Base-by-base conservation (phyloP, 805 yeast genomes). In the Pichia cephalocereana region DNA sequence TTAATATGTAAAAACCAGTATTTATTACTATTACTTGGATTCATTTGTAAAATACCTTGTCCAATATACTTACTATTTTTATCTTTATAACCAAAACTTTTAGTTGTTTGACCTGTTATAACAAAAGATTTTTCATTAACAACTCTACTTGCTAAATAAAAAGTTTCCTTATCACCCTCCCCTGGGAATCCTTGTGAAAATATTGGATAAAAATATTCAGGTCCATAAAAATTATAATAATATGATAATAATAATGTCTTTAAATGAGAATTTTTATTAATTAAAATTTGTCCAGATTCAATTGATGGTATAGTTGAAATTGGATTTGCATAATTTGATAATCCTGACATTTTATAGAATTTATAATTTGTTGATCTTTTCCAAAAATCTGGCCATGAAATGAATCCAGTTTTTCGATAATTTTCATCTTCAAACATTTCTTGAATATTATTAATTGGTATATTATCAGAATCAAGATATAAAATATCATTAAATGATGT, bases 141-240 rank as follows among this genome's bases (percentile, higher is more conserved):
- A 9, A 57, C 80, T 46, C 72, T 70, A 4, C 89, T 86, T 1
- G 87, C 89, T 10, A 83, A 78, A 38, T 79, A 74, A 54, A 82
- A 83, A 0, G 91, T 82, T 58, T 84, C 91, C 59, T 84, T 84
- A 58, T 84, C 91, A 45, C 91, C 90, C 67, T 83, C 85, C 28
- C 91, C 91, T 1, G 87, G 80, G 27, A 79, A 70, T 5, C 87
- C 87, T 58, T 83, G 90, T 0, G 86, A 76, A 53, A 84, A 69
- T 49, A 84, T 63, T 11, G 82, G 83, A 56, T 83, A 84, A 61
- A 78, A 84, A 65, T 74, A 79, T 9, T 70, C 63, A 0, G 88
- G 88, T 0, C 91, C 90, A 61, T 70, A 68, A 1, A 79, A 63
- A 55, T 84, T 83, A 61, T 84, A 84, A 62, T 82, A 83, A 39